Percentiles rank a stretch among this genome's conserved stretches.
phyloP scores from a whole-genome alignment of 306 rosid genomes.

The Quercus suber region DNA sequence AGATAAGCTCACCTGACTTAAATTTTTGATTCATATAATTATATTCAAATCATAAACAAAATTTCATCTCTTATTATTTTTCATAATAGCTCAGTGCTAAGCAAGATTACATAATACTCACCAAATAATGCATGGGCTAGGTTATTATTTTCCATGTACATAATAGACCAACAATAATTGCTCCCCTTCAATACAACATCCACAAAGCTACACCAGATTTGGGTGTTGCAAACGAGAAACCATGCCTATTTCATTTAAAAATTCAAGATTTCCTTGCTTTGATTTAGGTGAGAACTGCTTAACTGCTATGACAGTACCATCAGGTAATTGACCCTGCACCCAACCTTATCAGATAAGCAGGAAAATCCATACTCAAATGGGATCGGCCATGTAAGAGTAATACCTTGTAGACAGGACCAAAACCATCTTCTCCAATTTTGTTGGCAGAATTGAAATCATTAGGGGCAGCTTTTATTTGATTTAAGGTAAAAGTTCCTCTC shows the following conservation, averaged over 20 bases:
- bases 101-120: conserved; percentile 25
- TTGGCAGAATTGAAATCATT: conserved; percentile 43
- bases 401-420: conserved; percentile 73
- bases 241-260: conserved; percentile 69
- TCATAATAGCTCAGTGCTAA: neutral
- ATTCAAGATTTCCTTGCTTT: conserved; percentile 75
- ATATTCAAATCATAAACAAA: too few species aligned
- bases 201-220: conserved; percentile 73
- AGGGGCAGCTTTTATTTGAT: conserved; percentile 58
- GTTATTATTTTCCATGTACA: conserved; percentile 71
- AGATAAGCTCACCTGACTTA: neutral
- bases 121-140: conserved; percentile 69
- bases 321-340: conserved; percentile 58
- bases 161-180: conserved; percentile 67
- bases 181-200: conserved; percentile 67
- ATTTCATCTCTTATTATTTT: neutral
- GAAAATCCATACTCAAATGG: conserved; percentile 7
- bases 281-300: conserved; percentile 72
- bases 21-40: neutral
- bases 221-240: conserved; percentile 74
- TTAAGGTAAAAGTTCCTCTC: conserved; percentile 52
- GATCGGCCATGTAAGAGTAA: neutral
- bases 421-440: conserved; percentile 77
- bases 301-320: conserved; percentile 65
- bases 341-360: conserved; percentile 9